Evolutionary conservation across 1,284 basidiomycete genomes (phyloP).

Genomic region (Pterulicium gracile): DNA sequence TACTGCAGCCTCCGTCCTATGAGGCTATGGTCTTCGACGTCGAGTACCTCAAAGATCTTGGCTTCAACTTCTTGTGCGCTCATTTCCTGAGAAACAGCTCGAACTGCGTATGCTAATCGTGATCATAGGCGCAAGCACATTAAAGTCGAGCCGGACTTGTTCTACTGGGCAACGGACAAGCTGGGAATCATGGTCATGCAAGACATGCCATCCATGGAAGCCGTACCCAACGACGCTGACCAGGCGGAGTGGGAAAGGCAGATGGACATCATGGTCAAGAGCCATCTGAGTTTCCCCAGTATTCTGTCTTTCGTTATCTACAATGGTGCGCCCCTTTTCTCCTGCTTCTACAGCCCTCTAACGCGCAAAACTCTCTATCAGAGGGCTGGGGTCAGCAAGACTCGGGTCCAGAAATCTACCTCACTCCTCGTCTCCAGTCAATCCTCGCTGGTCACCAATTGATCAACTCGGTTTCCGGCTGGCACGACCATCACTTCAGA

Average conservation of each 20-base stretch:
- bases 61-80: slow-evolving; percentile 10
- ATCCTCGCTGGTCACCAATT: slow-evolving; percentile 9
- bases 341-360: neutral
- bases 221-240: slow-evolving; percentile 6
- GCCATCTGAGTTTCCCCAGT: slow-evolving; percentile 9
- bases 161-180: slow-evolving; percentile 9
- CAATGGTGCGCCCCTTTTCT: slow-evolving; percentile 7
- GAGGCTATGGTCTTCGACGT: slow-evolving; percentile 11
- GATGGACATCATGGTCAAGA: slow-evolving; percentile 9
- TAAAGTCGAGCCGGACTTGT: slow-evolving; percentile 11
- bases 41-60: slow-evolving; percentile 10
- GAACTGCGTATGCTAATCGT: neutral
- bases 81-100: neutral
- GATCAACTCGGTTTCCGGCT: slow-evolving; percentile 12
- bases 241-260: slow-evolving; percentile 11
- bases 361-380: slow-evolving; percentile 5
- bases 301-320: slow-evolving; percentile 10
- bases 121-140: slow-evolving; percentile 10
- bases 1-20: slow-evolving; percentile 8
- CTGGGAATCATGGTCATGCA: slow-evolving; percentile 11
- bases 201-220: slow-evolving; percentile 10
- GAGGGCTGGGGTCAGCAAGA: slow-evolving; percentile 11
- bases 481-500: slow-evolving; percentile 8
- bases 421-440: slow-evolving; percentile 6
- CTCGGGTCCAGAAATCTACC: slow-evolving; percentile 9